Conservation (phyloP, 1,139 yeast genomes). For the Yamadazyma taylorii region DNA sequence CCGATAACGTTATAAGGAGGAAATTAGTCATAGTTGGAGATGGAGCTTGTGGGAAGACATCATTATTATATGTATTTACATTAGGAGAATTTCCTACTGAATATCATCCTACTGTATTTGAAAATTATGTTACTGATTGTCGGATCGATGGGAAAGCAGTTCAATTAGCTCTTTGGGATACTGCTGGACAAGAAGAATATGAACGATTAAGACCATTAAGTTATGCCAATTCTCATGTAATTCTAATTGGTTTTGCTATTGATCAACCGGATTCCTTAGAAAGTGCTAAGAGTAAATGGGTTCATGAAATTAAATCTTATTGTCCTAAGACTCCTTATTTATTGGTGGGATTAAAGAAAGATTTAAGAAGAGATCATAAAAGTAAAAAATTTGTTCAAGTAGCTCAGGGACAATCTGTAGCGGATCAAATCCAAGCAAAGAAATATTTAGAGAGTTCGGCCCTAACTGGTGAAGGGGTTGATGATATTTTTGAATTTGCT, state of each 20-base stretch:
- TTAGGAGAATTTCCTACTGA: constrained; percentile 83
- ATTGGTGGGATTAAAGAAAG: constrained; percentile 71
- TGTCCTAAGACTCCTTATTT: constrained; percentile 68
- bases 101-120: constrained; percentile 93
- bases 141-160: constrained; percentile 91
- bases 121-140: constrained; percentile 90
- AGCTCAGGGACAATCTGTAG: constrained; percentile 59
- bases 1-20: constrained; percentile 45
- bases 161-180: constrained; percentile 90
- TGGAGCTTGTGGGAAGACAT: constrained; percentile 95
- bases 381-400: constrained; percentile 48
- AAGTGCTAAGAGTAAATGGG: constrained; percentile 73
- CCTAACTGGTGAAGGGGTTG: constrained; percentile 79
- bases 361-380: constrained; percentile 44
- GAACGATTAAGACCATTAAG: constrained; percentile 81
- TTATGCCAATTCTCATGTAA: constrained; percentile 73
- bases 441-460: constrained; percentile 74
- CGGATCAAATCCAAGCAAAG: constrained; percentile 67
- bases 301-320: constrained; percentile 63
- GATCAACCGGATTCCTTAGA: constrained; percentile 69
- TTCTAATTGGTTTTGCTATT: constrained; percentile 69
- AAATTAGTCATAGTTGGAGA: constrained; percentile 92
- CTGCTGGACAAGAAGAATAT: constrained; percentile 95
- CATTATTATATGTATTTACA: constrained; percentile 86
- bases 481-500: constrained; percentile 76